Base-by-base conservation (phyloP, 129 eudicot genomes). In the Silybum marianum region DNA sequence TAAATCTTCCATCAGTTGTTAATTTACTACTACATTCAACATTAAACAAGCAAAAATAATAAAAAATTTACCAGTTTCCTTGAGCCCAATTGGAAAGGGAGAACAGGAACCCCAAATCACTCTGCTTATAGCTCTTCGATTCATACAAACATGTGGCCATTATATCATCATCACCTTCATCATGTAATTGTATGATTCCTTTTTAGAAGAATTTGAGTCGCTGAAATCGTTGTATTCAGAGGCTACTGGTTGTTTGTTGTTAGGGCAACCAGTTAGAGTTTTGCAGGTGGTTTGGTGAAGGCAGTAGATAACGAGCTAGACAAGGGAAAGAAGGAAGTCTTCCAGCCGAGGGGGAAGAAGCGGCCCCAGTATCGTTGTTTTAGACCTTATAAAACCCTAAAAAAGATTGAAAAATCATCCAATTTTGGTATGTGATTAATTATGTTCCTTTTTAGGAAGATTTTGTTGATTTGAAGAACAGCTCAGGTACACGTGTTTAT, bases 41-140 rank as follows among this genome's bases (percentile, higher is more conserved):
- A 1, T 48, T 2, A 66, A 44, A 38, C 58, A 16, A 44, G 11
- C 34, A 12, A 26, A 22, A 14, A 68, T 7, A 34, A 60, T 8
- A 3, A 16, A 88, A 38, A 25, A 68, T 0, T 32, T 88, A 88
- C 93, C 86, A 87, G 32, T 69, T 76, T 87, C 0, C 42, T 38
- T 38, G 42, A 38, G 9, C 42, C 42, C 0, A 38, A 6, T 7
- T 38, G 42, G 9, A 38, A 38, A 1, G 42, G 42, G 10, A 38
- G 42, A 38, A 32, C 36, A 32, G 36, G 36, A 32, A 32, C 36
- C 6, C 36, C 36, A 32, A 32, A 32, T 32, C 36, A 32, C 36
- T 32, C 36, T 0, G 36, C 6, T 32, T 32, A 32, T 32, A 32
- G 6, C 36, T 32, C 36, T 0, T 32, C 36, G 6, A 32, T 32